Base-by-base conservation (phyloP, 768 basidiomycete species). In the Sarcodon aspratus region DNA sequence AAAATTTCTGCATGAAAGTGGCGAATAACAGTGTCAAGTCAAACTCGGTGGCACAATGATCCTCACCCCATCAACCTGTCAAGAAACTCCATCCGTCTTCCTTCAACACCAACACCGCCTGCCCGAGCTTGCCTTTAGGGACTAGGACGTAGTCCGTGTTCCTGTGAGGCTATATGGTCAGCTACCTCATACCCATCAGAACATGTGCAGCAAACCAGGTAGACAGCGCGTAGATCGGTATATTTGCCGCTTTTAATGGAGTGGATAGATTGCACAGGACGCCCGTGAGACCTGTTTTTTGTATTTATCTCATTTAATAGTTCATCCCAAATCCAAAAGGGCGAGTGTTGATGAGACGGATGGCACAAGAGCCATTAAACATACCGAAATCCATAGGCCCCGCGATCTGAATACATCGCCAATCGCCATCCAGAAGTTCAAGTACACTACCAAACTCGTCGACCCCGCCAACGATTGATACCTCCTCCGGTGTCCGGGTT, bases 341-440 rank as follows among this genome's bases (percentile, higher is more conserved):
- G 38, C 21, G 38, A 21, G 5, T n/a, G 36, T 13, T 13, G 40
- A 5, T 42, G 5, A 27, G 21, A 27, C 21, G 21, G 5, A 27
- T 27, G 21, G 21, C 21, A 27, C 21, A 27, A n/a, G 21, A 27
- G 21, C 21, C 21, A 49, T 27, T 18, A 44, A 48, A 50, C 55
- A 50, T 45, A 78, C 80, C 69, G 52, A 82, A 81, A 53, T 79
- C 76, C 78, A 84, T 78, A 3, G 79, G 80, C 3, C 81, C 82
- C 34, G 66, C 68, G 36, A 85, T 77, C 60, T 76, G 77, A 51
- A 83, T 76, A 56, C 76, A 76, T 55, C 62, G 68, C 80, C 80
- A 81, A 1, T 66, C 65, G 18, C 69, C 68, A 32, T 68, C 61
- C 27, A 15, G 17, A 15, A 9, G 17, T 15, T 27, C 27, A 9